phyloP scores from a whole-genome alignment of 176 grass and related monocot species.

The Phoenix dactylifera region DNA sequence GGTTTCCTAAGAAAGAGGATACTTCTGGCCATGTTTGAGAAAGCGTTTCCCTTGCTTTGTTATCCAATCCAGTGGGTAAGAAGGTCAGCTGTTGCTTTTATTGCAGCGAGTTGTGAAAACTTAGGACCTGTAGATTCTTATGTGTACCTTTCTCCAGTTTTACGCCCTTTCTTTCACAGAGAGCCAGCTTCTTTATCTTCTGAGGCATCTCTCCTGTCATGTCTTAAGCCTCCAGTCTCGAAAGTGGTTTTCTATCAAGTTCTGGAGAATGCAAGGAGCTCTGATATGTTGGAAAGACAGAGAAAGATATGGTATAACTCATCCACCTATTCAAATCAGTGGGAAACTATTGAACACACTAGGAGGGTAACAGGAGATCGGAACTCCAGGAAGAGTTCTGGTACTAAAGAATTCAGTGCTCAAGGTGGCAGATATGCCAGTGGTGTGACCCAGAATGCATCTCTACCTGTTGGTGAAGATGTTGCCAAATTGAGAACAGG shows the following conservation, averaged over 20 bases:
- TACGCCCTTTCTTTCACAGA: conserved; percentile 64
- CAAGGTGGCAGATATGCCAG: conserved; percentile 31
- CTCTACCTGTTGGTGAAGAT: conserved; percentile 28
- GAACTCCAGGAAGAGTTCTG: conserved; percentile 33
- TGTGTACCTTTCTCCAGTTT: conserved; percentile 74
- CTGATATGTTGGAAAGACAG: conserved; percentile 47
- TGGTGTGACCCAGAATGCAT: conserved; percentile 20
- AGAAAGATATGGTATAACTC: conserved; percentile 45
- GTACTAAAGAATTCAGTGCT: conserved; percentile 38
- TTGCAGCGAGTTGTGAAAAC: conserved; percentile 69
- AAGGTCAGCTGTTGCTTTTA: conserved; percentile 63
- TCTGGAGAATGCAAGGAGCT: conserved; percentile 65
- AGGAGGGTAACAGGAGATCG: conserved; percentile 20
- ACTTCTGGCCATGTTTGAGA: conserved; percentile 71
- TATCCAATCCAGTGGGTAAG: conserved; percentile 93
- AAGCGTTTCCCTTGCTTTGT: conserved; percentile 62
- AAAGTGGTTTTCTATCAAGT: conserved; percentile 77
- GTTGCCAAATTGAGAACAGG: conserved; percentile 28
- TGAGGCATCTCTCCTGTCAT: conserved; percentile 61
- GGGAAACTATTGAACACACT: conserved; percentile 35
- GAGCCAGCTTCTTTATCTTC: conserved; percentile 67
- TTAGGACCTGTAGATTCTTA: conserved; percentile 84
- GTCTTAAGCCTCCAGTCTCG: conserved; percentile 72
- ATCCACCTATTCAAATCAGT: conserved; percentile 29
- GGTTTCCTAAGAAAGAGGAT: conserved; percentile 76